These are phyloP conservation scores for Solanum gandarillasii DNA, from an alignment of 257 asterid genomes.

Conservation along the genomic window DNA sequence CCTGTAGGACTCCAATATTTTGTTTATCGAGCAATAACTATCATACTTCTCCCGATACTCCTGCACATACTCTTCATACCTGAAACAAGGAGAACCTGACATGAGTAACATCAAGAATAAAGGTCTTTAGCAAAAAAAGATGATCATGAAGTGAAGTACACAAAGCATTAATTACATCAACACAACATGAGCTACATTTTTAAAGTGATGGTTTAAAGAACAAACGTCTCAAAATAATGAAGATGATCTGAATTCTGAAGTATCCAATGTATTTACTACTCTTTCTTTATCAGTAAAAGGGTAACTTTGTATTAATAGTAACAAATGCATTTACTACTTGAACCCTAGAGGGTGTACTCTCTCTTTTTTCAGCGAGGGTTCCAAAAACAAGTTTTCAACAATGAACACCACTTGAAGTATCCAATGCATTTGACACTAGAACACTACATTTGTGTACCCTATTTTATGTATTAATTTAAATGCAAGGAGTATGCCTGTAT, in stretches of 20 bases:
- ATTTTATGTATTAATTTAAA: neutral
- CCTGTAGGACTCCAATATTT: conserved; percentile 71
- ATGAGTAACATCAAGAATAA: conserved; percentile 3
- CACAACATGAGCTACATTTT: neutral
- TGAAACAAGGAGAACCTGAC: conserved; percentile 11
- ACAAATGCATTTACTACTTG: neutral
- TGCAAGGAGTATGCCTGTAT: neutral
- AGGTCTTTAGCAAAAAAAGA: conserved; percentile 2
- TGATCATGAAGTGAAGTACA: neutral
- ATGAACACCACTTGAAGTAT: neutral
- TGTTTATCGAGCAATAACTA: conserved; percentile 51
- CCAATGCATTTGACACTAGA: neutral
- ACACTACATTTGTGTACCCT: neutral
- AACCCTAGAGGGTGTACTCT: neutral
- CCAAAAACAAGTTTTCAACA: neutral
- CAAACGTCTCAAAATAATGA: neutral
- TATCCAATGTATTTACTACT: neutral
- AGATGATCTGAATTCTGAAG: neutral
- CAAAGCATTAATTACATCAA: neutral
- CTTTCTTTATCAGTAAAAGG: neutral
- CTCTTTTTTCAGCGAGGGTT: neutral
- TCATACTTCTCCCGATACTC: conserved; percentile 83
- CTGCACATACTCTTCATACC: conserved; percentile 75
- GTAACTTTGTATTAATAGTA: neutral
- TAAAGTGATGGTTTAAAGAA: neutral